Percentiles rank a stretch among this genome's conserved stretches.
Evolutionary conservation across 495 filamentous ascomycete genomes (phyloP).

Genomic region (Amniculicola lignicola): DNA sequence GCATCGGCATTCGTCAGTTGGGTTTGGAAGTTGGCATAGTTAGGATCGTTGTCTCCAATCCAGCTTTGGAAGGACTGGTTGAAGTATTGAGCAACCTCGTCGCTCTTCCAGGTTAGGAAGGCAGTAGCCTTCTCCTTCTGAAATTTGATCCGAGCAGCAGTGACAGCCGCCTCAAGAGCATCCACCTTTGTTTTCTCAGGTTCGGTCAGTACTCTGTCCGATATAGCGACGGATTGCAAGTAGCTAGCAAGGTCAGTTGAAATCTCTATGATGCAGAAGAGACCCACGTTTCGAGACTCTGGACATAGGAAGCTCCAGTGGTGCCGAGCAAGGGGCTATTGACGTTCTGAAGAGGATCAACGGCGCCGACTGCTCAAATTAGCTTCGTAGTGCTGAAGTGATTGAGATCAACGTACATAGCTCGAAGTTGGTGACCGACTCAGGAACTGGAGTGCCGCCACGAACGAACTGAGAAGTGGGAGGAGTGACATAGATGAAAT

Average conservation of each 20-base stretch:
- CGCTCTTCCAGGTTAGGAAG: constrained; percentile 6
- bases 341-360: constrained; percentile 9
- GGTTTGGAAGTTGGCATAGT: constrained; percentile 13
- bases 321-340: constrained; percentile 1
- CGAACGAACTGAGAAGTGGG: constrained; percentile 12
- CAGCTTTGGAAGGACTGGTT: constrained; percentile 17
- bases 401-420: constrained; percentile 12
- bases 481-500: constrained; percentile 16
- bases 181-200: not conserved
- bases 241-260: no score
- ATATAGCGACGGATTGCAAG: constrained; percentile 5
- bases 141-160: not conserved
- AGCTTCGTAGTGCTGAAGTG: no score
- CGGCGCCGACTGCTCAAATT: no score
- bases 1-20: constrained; percentile 11
- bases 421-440: constrained; percentile 12
- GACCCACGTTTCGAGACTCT: constrained; percentile 8
- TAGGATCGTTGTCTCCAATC: constrained; percentile 15
- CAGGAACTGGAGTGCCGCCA: constrained; percentile 7
- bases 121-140: constrained; percentile 12
- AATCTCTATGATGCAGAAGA: no score
- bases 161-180: constrained; percentile 5
- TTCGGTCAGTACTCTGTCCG: constrained; percentile 4
- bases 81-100: constrained; percentile 16
- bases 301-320: constrained; percentile 2